A percentile compares a stretch with the other conserved stretches of the same genome.
Evolutionary conservation across 768 basidiomycete genomes (phyloP).

Genomic region (Lepiota brunneoincarnata): DNA sequence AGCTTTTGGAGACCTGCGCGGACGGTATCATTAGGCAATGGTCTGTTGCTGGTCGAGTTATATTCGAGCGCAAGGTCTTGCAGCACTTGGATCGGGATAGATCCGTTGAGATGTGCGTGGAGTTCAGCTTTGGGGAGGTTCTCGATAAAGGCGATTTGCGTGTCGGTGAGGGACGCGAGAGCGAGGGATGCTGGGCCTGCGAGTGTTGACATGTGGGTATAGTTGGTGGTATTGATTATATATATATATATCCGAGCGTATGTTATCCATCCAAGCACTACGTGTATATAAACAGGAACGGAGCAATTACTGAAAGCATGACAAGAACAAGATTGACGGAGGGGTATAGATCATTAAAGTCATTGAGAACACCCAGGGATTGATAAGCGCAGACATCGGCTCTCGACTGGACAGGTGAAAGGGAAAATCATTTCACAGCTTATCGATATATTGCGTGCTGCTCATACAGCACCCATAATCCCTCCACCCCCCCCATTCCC

Average conservation of each 20-base stretch:
- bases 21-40: constrained; percentile 23
- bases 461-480: not conserved
- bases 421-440: too few relatives aligned
- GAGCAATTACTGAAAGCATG: too few relatives aligned
- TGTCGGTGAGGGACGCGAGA: constrained; percentile 44
- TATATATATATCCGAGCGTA: too few relatives aligned
- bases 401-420: too few relatives aligned
- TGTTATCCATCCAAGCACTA: too few relatives aligned
- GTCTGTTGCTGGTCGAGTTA: constrained; percentile 13
- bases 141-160: constrained; percentile 59
- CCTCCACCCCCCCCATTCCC: constrained; percentile 5
- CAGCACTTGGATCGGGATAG: constrained; percentile 65
- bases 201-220: constrained; percentile 17
- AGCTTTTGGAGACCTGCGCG: constrained; percentile 34
- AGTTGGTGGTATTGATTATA: not conserved
- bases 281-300: too few relatives aligned
- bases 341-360: too few relatives aligned
- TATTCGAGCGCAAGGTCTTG: constrained; percentile 57
- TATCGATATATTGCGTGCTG: not conserved
- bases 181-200: constrained; percentile 49
- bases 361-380: too few relatives aligned
- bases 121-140: constrained; percentile 78
- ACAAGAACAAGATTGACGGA: too few relatives aligned
- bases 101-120: constrained; percentile 85
- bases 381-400: too few relatives aligned